Percentiles rank a stretch among this genome's conserved stretches.
phyloP scores from a whole-genome alignment of 208 protist species.

The Leishmania aethiopica region DNA sequence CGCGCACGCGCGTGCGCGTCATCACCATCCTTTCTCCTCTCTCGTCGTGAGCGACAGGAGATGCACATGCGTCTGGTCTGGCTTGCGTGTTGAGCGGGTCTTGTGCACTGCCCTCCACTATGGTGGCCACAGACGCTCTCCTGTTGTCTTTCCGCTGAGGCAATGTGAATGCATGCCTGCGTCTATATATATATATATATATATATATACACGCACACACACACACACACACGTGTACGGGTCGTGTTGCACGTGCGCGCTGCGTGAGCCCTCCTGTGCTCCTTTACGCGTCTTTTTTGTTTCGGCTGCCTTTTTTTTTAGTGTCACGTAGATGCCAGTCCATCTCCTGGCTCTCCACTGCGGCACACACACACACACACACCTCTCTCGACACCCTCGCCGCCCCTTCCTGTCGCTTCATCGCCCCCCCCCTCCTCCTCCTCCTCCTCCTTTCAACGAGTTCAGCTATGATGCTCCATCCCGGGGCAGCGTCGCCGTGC shows the following conservation, averaged over 20 bases:
- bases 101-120: too few species aligned
- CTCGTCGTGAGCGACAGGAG: background rate
- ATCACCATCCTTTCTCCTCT: background rate
- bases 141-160: background rate
- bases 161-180: background rate
- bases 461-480: background rate
- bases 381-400: too few species aligned
- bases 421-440: background rate
- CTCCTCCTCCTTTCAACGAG: background rate
- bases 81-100: too few species aligned
- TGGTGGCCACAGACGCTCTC: too few species aligned
- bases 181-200: background rate
- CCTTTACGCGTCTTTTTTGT: background rate
- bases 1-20: background rate
- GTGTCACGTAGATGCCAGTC: background rate
- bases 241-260: background rate
- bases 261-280: background rate
- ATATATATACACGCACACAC: background rate
- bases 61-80: too few species aligned
- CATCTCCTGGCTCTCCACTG: background rate
- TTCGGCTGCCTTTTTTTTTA: background rate
- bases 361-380: background rate
- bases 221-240: background rate
- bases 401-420: background rate
- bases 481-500: background rate